Percentiles rank a stretch among this genome's conserved stretches.
Conservation (phyloP, 257 asterid genomes). For the Solanum chilense region DNA sequence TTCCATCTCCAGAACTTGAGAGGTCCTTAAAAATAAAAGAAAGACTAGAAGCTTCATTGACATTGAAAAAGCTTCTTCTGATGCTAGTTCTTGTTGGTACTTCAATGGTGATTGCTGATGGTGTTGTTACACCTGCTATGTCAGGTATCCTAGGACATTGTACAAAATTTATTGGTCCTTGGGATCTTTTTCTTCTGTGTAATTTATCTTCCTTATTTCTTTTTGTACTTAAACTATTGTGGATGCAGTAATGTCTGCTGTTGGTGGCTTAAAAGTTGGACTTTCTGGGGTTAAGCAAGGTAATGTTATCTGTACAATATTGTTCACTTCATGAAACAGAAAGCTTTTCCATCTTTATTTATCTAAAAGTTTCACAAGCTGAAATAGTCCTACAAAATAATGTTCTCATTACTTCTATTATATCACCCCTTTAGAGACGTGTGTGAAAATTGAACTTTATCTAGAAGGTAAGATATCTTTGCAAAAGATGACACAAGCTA, state of each 20-base stretch:
- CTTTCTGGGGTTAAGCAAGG: constrained; percentile 71
- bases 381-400: background rate
- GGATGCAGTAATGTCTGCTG: constrained; percentile 90
- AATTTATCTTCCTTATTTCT: background rate
- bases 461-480: background rate
- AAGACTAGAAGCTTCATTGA: constrained; percentile 75
- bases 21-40: constrained; percentile 94
- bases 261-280: constrained; percentile 90
- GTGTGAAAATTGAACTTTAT: background rate
- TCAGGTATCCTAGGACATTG: constrained; percentile 50
- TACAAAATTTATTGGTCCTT: constrained; percentile 11
- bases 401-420: background rate
- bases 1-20: constrained; percentile 97
- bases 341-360: background rate
- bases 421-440: background rate
- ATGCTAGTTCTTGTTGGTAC: constrained; percentile 97
- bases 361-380: background rate
- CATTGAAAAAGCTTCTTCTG: constrained; percentile 78
- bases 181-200: background rate
- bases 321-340: background rate
- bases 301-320: constrained; percentile 3
- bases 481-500: background rate
- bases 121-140: constrained; percentile 98
- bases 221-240: constrained; percentile 10
- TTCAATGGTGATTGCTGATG: constrained; percentile 98